Percentiles rank a stretch among this genome's conserved stretches.
These are phyloP conservation scores for Castanea sativa DNA, from an alignment of 306 rosid species.

Conservation along the genomic window DNA sequence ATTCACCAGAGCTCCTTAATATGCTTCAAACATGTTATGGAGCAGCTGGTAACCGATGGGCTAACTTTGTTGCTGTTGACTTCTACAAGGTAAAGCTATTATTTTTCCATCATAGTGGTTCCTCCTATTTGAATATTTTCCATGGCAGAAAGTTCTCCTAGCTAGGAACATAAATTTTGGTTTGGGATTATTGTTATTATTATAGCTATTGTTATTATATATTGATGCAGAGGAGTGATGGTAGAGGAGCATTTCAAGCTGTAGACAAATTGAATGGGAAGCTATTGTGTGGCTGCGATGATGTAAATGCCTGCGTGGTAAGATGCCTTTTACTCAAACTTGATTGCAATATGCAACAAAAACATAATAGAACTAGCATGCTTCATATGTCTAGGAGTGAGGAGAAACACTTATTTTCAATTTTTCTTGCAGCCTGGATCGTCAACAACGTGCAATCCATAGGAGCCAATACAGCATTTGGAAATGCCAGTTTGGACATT, in stretches of 20 bases:
- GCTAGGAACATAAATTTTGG: background rate
- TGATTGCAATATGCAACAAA: too few species aligned
- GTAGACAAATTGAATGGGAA: constrained; percentile 38
- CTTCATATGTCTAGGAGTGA: background rate
- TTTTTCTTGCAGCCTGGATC: too few species aligned
- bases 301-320: constrained; percentile 35
- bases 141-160: too few species aligned
- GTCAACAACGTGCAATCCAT: too few species aligned
- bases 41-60: constrained; percentile 35
- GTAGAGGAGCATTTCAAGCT: constrained; percentile 50
- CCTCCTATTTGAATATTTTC: background rate
- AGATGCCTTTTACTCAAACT: background rate
- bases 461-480: too few species aligned
- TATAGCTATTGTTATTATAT: too few species aligned
- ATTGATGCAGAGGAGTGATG: constrained; percentile 34
- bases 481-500: too few species aligned
- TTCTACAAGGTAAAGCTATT: constrained; percentile 33
- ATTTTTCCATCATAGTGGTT: background rate
- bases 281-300: constrained; percentile 32
- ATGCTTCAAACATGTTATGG: constrained; percentile 32
- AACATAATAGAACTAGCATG: background rate
- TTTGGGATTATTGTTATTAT: background rate
- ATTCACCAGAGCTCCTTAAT: constrained; percentile 26
- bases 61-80: constrained; percentile 47
- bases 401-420: too few species aligned